Conservation (phyloP, 2,329 filamentous ascomycete genomes). For the Emergomyces pasteurianus region DNA sequence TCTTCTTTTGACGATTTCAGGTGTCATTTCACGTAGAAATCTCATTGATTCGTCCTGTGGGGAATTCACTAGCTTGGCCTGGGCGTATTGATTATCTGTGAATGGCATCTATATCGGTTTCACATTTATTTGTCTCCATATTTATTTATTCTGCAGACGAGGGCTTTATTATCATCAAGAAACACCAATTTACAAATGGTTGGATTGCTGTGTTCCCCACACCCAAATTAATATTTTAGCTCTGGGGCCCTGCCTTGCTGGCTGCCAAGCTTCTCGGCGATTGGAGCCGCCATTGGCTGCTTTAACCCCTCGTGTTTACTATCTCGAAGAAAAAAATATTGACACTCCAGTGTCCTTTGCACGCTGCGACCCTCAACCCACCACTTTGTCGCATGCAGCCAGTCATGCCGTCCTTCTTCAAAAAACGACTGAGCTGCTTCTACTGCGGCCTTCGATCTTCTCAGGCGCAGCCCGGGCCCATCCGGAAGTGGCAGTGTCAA, state of each 20-base stretch:
- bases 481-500: conserved; percentile 59
- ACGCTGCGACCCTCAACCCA: neutral
- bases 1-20: neutral
- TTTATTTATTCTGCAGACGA: neutral
- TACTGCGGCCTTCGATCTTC: conserved; percentile 65
- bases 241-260: too few species aligned
- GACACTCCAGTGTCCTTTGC: neutral
- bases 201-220: neutral
- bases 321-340: conserved; percentile 1
- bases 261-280: conserved; percentile 2
- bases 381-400: neutral
- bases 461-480: conserved; percentile 44
- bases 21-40: neutral
- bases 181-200: neutral
- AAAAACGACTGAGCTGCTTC: conserved; percentile 55
- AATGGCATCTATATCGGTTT: neutral
- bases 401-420: conserved; percentile 31
- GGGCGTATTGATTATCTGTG: neutral
- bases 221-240: neutral
- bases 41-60: neutral
- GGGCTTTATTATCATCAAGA: neutral
- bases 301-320: conserved; percentile 2
- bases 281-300: neutral
- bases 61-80: neutral
- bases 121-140: neutral